These are phyloP conservation scores for Helichrysum umbraculigerum DNA, from an alignment of 129 eudicot genomes.

Conservation along the genomic window DNA sequence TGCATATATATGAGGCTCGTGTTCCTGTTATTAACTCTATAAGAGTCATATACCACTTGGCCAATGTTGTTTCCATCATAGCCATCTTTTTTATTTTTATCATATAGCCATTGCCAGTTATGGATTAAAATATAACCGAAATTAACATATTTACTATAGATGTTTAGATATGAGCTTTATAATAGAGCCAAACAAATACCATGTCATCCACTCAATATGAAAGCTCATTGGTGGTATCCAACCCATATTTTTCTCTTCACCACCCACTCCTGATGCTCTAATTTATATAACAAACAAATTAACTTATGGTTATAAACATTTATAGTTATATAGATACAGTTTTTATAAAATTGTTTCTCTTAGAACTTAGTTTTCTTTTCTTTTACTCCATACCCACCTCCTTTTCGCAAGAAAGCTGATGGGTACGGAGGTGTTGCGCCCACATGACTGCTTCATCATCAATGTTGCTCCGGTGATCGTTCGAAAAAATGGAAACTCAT, in stretches of 20 bases:
- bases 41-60: too few species aligned
- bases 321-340: constrained; percentile 15
- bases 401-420: constrained; percentile 41
- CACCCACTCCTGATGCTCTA: constrained; percentile 19
- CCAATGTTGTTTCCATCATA: too few species aligned
- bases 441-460: constrained; percentile 29
- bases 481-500: not conserved
- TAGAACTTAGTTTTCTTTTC: constrained; percentile 26
- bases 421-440: constrained; percentile 50
- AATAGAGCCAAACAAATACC: not conserved
- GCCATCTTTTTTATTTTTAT: too few species aligned
- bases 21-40: too few species aligned
- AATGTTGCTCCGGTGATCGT: constrained; percentile 28
- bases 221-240: constrained; percentile 25
- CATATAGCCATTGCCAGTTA: too few species aligned
- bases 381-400: constrained; percentile 43
- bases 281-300: constrained; percentile 33
- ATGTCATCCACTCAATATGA: constrained; percentile 28
- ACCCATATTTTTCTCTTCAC: constrained; percentile 35
- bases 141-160: too few species aligned
- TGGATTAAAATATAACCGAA: too few species aligned
- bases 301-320: constrained; percentile 11
- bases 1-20: not conserved
- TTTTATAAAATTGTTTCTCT: constrained; percentile 25
- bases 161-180: too few species aligned